phyloP scores from a whole-genome alignment of 2,329 filamentous ascomycete species.

The Neocatenulostroma microsporum region DNA sequence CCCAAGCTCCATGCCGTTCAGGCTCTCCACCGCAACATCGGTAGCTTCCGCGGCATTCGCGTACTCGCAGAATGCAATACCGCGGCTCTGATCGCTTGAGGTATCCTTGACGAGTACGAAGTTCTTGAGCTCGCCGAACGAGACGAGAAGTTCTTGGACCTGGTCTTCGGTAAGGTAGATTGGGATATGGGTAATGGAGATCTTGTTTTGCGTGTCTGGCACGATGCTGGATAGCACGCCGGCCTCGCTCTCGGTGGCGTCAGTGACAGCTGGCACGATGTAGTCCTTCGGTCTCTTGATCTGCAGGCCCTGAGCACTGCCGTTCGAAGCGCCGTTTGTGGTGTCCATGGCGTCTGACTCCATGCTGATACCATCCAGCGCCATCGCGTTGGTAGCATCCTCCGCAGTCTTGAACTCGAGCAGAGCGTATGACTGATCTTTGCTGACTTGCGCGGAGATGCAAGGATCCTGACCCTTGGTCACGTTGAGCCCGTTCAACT shows the following conservation, averaged over 20 bases:
- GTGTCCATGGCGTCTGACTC: conserved; percentile 52
- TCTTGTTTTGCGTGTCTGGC: conserved; percentile 91
- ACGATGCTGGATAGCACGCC: conserved; percentile 73
- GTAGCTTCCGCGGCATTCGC: conserved; percentile 63
- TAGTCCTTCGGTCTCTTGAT: conserved; percentile 93
- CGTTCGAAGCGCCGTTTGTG: conserved; percentile 47
- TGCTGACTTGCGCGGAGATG: conserved; percentile 70
- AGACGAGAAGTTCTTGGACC: conserved; percentile 77
- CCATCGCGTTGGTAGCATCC: conserved; percentile 85
- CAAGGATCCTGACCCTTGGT: conserved; percentile 79
- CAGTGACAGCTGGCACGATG: conserved; percentile 74
- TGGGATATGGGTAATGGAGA: conserved; percentile 85
- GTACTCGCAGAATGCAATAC: conserved; percentile 96
- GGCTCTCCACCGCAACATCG: conserved; percentile 76
- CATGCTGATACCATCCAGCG: conserved; percentile 84
- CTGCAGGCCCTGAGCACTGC: conserved; percentile 52
- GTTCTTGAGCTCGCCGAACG: conserved; percentile 88
- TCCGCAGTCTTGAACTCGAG: conserved; percentile 81
- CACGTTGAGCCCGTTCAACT: conserved; percentile 94
- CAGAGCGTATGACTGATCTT: conserved; percentile 72
- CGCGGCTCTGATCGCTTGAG: conserved; percentile 70
- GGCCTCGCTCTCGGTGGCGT: conserved; percentile 65
- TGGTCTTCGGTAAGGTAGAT: conserved; percentile 83
- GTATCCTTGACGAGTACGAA: conserved; percentile 85
- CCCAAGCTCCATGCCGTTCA: conserved; percentile 89